Evolutionary conservation across 345 rosid species (phyloP), one percentile per base, ranked within the genome.

Genomic region (Durio zibethinus): DNA sequence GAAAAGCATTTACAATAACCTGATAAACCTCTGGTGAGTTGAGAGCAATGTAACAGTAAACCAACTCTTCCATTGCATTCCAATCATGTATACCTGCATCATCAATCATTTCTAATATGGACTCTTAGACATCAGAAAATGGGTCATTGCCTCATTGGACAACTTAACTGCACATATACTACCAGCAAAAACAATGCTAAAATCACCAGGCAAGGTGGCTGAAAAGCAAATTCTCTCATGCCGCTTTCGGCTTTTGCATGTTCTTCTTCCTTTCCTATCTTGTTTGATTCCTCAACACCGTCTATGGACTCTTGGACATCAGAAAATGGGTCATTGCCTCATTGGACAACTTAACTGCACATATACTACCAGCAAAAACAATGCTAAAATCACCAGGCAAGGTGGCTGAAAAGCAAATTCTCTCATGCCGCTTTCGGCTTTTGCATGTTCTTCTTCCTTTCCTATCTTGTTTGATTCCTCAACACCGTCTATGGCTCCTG

Each of bases 11-110:
- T n/a, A n/a, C n/a, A n/a, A 81, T 64, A 56, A 81, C 7, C n/a
- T 65, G 42, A 72, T 81, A 74, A 72, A 81, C 57, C 50, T 81
- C 80, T 3, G 74, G 66, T 2, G 83, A 65, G 65, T 81, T 81
- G n/a, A 65, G 70, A 48, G 69, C 74, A 56, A 81, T 53, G 77
- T 76, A 81, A 57, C 80, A 81, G 18, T 77, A 81, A 52, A 69
- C 68, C 78, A 81, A 29, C 38, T 78, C 84, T 45, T 74, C 79
- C 72, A 81, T 66, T 43, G 69, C 67, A 45, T 60, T 40, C 81
- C 78, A 81, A 33, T 74, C 78, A n/a, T 18, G 45, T 16, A 74
- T 31, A 1, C 76, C 78, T 27, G 75, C 75, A 5, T 66, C 40
- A 68, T 27, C 38, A 18, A 81, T 67, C 78, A 81, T 81, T 77